Percentiles rank a stretch among this genome's conserved stretches.
Evolutionary conservation across 2,329 filamentous ascomycete genomes (phyloP).

Genomic region (Aspergillus uvarum): DNA sequence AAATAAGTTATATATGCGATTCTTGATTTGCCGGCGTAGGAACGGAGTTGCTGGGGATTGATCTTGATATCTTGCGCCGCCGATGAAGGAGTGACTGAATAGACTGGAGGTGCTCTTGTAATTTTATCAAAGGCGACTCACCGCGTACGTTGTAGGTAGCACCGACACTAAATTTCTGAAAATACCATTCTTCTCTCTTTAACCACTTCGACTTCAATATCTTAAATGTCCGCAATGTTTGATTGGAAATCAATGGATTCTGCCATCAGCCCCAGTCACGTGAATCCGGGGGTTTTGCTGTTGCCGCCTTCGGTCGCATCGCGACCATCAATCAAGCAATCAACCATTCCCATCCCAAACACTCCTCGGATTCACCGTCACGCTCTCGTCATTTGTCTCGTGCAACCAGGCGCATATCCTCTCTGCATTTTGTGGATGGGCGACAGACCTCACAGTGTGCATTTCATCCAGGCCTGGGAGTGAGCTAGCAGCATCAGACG

Average conservation of each 20-base stretch:
- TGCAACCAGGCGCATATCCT: conserved; percentile 3
- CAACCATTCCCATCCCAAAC: neutral
- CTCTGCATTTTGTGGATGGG: neutral
- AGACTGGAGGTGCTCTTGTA: conserved; percentile 19
- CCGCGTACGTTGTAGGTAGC: conserved; percentile 14
- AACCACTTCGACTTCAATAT: neutral
- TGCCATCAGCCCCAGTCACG: neutral
- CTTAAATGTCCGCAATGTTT: neutral
- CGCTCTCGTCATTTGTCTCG: neutral
- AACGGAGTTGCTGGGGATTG: conserved; percentile 8
- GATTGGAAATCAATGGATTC: neutral
- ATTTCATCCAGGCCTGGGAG: conserved; percentile 9
- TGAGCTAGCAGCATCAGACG: conserved; percentile 11
- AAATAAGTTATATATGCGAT: conserved; percentile 6
- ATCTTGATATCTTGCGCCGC: conserved; percentile 7
- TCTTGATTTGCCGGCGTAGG: conserved; percentile 1
- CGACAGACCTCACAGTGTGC: neutral
- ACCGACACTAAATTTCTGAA: conserved; percentile 3
- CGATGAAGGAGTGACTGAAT: conserved; percentile 9
- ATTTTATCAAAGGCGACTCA: conserved; percentile 21
- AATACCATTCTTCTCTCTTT: conserved; percentile 13
- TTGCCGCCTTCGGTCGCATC: conserved; percentile 6
- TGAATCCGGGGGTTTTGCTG: neutral
- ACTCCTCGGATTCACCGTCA: neutral
- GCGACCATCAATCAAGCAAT: neutral